phyloP scores from a whole-genome alignment of 768 basidiomycete genomes.

The Kwoniella dendrophila region DNA sequence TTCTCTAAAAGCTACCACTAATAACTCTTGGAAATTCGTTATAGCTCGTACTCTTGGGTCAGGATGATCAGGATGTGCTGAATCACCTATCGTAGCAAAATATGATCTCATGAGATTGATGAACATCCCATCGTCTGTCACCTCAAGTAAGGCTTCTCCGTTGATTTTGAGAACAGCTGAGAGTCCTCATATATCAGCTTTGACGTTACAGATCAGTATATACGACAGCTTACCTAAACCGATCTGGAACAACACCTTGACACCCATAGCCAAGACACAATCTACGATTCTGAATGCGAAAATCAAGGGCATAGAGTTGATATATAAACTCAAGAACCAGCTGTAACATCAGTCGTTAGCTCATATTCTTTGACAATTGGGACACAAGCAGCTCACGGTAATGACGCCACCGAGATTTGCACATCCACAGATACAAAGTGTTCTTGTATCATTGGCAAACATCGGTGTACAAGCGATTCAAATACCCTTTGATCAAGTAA shows the following conservation, averaged over 20 bases:
- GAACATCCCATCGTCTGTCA: conserved; percentile 96
- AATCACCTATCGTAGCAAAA: conserved; percentile 88
- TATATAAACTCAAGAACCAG: conserved; percentile 96
- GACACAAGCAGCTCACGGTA: conserved; percentile 61
- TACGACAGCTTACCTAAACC: conserved; percentile 59
- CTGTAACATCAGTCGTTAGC: conserved; percentile 29
- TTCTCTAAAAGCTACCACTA: conserved; percentile 95
- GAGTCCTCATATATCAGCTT: background rate
- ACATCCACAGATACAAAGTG: conserved; percentile 90
- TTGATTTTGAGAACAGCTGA: conserved; percentile 96
- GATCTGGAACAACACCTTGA: conserved; percentile 97
- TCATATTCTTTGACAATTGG: background rate
- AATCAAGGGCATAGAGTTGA: conserved; percentile 68
- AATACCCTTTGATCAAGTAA: conserved; percentile 98
- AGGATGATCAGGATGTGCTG: conserved; percentile 83
- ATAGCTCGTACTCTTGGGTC: conserved; percentile 91
- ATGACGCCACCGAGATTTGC: conserved; percentile 90
- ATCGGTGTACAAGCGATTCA: conserved; percentile 84
- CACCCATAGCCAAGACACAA: conserved; percentile 98
- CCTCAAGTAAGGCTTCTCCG: conserved; percentile 83
- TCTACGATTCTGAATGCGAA: conserved; percentile 98
- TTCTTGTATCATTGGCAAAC: conserved; percentile 89
- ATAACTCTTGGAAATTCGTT: conserved; percentile 94
- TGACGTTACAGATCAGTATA: background rate
- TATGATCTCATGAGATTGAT: conserved; percentile 94